Percentiles rank a stretch among this genome's conserved stretches.
Conservation (phyloP, 192 early-diverging fungal genomes). For the Podochytrium sp. region DNA sequence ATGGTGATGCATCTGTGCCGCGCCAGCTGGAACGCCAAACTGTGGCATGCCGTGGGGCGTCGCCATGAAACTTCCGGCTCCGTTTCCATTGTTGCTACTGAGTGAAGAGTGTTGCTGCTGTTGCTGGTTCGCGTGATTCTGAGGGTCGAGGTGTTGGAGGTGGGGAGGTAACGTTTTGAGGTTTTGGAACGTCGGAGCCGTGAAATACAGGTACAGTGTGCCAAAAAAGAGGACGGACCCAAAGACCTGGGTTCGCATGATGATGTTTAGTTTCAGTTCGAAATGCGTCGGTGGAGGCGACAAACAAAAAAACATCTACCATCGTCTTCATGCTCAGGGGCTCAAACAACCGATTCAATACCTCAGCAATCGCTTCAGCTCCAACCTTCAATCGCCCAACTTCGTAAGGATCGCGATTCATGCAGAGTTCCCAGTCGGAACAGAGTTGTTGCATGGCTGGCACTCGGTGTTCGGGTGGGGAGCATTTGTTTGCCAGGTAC, state of each 20-base stretch:
- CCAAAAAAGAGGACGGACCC: conserved; percentile 26
- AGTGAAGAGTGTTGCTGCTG: background rate
- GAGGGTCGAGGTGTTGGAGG: background rate
- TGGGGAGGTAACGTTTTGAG: conserved; percentile 26
- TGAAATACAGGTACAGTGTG: conserved; percentile 29
- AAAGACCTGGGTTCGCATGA: too few relatives aligned
- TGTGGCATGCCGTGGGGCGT: conserved; percentile 16
- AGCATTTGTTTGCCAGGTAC: conserved; percentile 66
- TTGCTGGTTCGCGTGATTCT: background rate
- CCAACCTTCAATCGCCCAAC: conserved; percentile 74
- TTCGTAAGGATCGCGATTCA: conserved; percentile 62
- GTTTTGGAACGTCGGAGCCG: conserved; percentile 21
- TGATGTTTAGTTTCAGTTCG: background rate
- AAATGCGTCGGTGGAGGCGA: background rate
- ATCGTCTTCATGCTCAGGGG: conserved; percentile 87
- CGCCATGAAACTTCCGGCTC: background rate
- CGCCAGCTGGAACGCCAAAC: conserved; percentile 23
- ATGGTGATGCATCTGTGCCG: conserved; percentile 32
- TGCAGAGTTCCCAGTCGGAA: conserved; percentile 62
- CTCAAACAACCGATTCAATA: conserved; percentile 81
- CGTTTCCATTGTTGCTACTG: background rate
- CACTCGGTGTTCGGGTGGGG: conserved; percentile 54
- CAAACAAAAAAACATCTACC: conserved; percentile 32
- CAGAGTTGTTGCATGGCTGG: conserved; percentile 66
- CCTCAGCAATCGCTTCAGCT: conserved; percentile 81